Evolutionary conservation across 1,284 basidiomycete genomes (phyloP).

Genomic region (Marasmius oreades): DNA sequence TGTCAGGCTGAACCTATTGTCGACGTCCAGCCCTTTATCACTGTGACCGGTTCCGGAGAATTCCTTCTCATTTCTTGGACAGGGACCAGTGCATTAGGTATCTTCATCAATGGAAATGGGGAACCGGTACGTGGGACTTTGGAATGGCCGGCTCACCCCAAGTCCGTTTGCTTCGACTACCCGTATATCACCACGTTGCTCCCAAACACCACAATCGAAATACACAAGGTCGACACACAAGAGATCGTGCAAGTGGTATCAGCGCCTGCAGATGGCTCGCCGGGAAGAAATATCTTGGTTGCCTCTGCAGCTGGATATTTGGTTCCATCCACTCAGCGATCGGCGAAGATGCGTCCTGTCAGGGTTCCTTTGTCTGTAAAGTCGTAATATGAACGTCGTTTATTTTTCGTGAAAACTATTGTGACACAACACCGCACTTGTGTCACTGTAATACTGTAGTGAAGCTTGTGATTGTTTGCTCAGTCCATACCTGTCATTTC

Average conservation of each 20-base stretch:
- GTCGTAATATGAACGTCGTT: background rate
- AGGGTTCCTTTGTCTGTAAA: slow-evolving; percentile 29
- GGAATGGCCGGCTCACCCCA: slow-evolving; percentile 78
- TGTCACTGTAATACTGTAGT: no score
- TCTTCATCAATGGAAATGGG: slow-evolving; percentile 81
- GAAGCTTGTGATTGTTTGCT: no score
- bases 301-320: slow-evolving; percentile 52
- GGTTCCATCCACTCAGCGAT: slow-evolving; percentile 57
- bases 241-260: slow-evolving; percentile 68
- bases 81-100: slow-evolving; percentile 71
- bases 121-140: slow-evolving; percentile 88
- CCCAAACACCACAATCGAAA: slow-evolving; percentile 73
- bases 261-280: slow-evolving; percentile 34
- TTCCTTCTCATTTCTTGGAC: slow-evolving; percentile 80
- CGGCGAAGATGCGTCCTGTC: slow-evolving; percentile 51
- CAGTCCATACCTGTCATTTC: no score
- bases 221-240: slow-evolving; percentile 80
- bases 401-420: background rate
- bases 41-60: slow-evolving; percentile 72
- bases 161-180: slow-evolving; percentile 76
- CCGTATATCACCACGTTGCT: slow-evolving; percentile 79
- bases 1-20: slow-evolving; percentile 56
- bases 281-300: slow-evolving; percentile 36
- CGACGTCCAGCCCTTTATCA: slow-evolving; percentile 57
- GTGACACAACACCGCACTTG: no score